A percentile compares a stretch with the other conserved stretches of the same genome.
Conservation (phyloP, 306 rosid genomes). For the Quercus dentata region DNA sequence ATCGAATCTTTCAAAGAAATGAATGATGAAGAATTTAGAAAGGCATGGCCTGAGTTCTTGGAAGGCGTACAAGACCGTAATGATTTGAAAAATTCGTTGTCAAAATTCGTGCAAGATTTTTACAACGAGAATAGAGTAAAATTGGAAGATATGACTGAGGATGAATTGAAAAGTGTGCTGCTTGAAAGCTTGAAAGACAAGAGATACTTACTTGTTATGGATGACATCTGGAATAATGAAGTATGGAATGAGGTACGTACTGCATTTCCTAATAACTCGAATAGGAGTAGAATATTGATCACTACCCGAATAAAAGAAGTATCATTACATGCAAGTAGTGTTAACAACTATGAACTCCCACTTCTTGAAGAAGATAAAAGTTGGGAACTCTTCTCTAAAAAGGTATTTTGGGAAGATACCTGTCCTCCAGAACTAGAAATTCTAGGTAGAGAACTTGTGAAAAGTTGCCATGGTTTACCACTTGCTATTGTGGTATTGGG, state of each 20-base stretch:
- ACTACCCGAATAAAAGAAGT: constrained; percentile 24
- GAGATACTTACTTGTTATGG: background rate
- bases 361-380: constrained; percentile 12
- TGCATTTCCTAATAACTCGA: constrained; percentile 5
- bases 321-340: background rate
- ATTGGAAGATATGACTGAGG: too few species aligned
- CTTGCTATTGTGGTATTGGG: background rate
- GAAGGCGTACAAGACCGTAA: too few species aligned
- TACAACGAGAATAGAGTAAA: too few species aligned
- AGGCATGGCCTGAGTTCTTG: too few species aligned
- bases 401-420: background rate
- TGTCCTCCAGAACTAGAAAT: background rate
- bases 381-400: constrained; percentile 25
- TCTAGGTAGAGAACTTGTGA: background rate
- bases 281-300: constrained; percentile 22
- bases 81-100: too few species aligned
- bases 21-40: too few species aligned
- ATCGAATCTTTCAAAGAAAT: too few species aligned
- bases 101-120: too few species aligned
- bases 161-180: too few species aligned
- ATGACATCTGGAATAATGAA: constrained; percentile 12
- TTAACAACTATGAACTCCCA: background rate
- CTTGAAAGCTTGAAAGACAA: too few species aligned
- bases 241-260: constrained; percentile 8
- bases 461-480: background rate